Conservation (phyloP, 768 basidiomycete species). For the Amanita pseudoporphyria region DNA sequence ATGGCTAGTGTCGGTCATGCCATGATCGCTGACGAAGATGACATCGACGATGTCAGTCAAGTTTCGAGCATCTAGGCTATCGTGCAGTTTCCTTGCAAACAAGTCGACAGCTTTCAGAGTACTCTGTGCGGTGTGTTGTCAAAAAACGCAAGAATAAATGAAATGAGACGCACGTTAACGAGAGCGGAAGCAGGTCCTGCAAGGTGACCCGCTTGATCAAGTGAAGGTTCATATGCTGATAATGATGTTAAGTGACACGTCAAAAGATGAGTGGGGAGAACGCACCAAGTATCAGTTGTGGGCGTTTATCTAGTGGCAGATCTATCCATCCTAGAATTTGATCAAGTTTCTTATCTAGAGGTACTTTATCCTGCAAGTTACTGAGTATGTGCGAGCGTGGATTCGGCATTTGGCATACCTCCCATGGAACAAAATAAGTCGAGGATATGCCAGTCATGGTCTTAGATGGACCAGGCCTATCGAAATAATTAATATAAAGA, state of each 20-base stretch:
- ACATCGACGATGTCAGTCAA: slow-evolving; percentile 79
- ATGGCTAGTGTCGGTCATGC: slow-evolving; percentile 86
- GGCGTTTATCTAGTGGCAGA: slow-evolving; percentile 57
- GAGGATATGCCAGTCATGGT: slow-evolving; percentile 56
- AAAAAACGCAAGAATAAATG: background rate
- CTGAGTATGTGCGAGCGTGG: slow-evolving; percentile 1
- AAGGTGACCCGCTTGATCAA: slow-evolving; percentile 78
- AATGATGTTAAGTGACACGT: slow-evolving; percentile 1
- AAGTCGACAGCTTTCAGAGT: slow-evolving; percentile 60
- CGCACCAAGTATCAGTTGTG: slow-evolving; percentile 68
- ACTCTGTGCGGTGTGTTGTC: slow-evolving; percentile 26
- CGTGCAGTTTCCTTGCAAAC: slow-evolving; percentile 65
- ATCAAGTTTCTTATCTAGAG: slow-evolving; percentile 60
- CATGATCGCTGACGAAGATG: slow-evolving; percentile 84
- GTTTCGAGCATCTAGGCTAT: slow-evolving; percentile 56
- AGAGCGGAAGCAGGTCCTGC: slow-evolving; percentile 57
- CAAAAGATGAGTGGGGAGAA: slow-evolving; percentile 10
- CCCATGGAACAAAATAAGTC: slow-evolving; percentile 76
- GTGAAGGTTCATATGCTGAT: slow-evolving; percentile 72
- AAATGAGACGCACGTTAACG: slow-evolving; percentile 51
- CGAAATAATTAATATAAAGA: background rate
- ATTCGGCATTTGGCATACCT: slow-evolving; percentile 27
- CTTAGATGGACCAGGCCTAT: slow-evolving; percentile 75
- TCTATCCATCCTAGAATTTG: slow-evolving; percentile 81
- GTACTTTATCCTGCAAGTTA: slow-evolving; percentile 41